phyloP scores from a whole-genome alignment of 2,329 filamentous ascomycete genomes.

The Pyrenochaeta sp. region DNA sequence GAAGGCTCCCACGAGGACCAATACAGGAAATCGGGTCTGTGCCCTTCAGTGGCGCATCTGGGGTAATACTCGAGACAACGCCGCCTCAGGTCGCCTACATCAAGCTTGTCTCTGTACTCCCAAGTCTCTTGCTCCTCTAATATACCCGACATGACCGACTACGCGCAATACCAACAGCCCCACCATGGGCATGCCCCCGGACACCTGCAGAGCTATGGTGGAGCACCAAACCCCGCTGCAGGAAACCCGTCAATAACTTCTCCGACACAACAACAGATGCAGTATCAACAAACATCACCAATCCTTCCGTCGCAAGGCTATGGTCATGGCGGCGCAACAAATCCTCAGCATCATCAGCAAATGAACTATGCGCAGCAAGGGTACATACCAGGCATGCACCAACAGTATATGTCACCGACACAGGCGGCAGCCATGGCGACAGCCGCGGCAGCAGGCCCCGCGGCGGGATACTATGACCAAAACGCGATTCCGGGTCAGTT shows the following conservation, averaged over 20 bases:
- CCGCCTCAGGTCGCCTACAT: conserved; percentile 35
- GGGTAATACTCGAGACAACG: conserved; percentile 39
- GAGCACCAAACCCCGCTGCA: conserved; percentile 45
- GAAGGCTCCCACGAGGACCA: conserved; percentile 28
- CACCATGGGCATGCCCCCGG: conserved; percentile 56
- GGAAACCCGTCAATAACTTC: conserved; percentile 69
- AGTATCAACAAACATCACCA: conserved; percentile 74
- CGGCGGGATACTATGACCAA: conserved; percentile 68
- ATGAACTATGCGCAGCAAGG: conserved; percentile 86
- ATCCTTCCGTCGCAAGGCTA: conserved; percentile 78
- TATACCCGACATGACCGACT: conserved; percentile 54
- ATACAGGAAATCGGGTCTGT: conserved; percentile 31
- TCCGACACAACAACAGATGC: conserved; percentile 67
- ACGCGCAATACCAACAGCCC: conserved; percentile 58
- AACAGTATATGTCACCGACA: conserved; percentile 78
- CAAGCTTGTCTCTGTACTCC: conserved; percentile 33
- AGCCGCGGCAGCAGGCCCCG: conserved; percentile 84
- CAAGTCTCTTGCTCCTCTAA: conserved; percentile 29
- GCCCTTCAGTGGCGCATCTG: conserved; percentile 44
- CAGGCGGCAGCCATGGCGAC: conserved; percentile 95
- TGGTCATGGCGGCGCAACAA: conserved; percentile 71
- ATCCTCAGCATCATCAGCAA: conserved; percentile 69
- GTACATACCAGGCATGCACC: conserved; percentile 77
- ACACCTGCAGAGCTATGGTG: conserved; percentile 51
- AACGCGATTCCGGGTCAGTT: conserved; percentile 68